Base-by-base conservation (phyloP, 208 protist genomes). In the Leishmania amazonensis region DNA sequence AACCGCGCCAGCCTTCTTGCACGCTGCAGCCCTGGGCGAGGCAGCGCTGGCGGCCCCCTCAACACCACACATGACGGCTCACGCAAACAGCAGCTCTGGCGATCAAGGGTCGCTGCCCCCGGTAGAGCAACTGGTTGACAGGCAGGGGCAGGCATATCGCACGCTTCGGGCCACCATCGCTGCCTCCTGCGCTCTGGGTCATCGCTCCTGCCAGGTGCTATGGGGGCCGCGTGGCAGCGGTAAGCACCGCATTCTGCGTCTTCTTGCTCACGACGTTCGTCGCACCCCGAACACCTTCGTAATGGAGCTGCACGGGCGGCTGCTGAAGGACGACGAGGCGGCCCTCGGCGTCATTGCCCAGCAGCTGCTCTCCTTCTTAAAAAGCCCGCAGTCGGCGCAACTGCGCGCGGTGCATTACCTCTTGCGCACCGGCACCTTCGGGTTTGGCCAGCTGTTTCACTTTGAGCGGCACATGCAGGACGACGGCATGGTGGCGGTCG, bases 401-500 rank as follows among this genome's bases (percentile, higher is more conserved):
- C 81, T 94, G 19, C 90, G 91, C 3, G 86, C 85, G 2, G 74
- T 75, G 62, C 90, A 95, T 75, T 87, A 85, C 71, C 87, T 87
- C 7, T 87, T 97, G 45, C 86, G 84, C 21, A 91, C 75, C 38
- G 94, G 94, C 57, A 87, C 75, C 0, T 96, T 97, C 87, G 90
- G 92, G 28, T 97, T 97, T 90, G 94, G 94, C 19, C 75, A 82
- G 57, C 81, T 97, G 19, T 97, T 97, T 84, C 81, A 86, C n/a
- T 97, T 93, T 73, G 75, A 88, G 15, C 87, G 84, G 42, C 81
- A 79, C 35, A 78, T 90, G 73, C 60, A 77, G 51, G 65, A 75
- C 24, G 70, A 79, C 11, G 72, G 64, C 28, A 74, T 75, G 4
- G 76, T 80, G 51, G 60, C 75, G 68, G 49, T 24, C 53, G 76